These are phyloP conservation scores for Penicillium polonicum DNA, from an alignment of 2,329 filamentous ascomycete genomes.

Conservation along the genomic window DNA sequence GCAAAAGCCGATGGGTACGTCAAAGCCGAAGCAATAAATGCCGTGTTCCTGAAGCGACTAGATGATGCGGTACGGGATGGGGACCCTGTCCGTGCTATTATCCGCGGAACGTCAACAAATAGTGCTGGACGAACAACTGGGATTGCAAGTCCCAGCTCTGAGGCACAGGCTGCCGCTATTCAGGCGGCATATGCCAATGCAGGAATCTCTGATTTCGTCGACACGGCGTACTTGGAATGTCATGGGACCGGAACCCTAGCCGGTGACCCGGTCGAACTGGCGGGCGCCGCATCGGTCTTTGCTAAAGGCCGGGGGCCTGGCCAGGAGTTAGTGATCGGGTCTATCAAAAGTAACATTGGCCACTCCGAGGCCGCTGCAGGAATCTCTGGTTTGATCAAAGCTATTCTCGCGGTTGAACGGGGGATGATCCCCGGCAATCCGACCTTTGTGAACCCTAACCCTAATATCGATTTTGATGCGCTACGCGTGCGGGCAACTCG, in stretches of 20 bases:
- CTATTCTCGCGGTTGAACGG: background rate
- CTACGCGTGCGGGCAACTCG: background rate
- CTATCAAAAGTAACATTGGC: background rate
- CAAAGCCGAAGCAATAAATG: background rate
- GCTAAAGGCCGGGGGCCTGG: background rate
- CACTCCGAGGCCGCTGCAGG: background rate
- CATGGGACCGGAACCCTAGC: background rate
- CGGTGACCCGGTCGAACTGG: background rate
- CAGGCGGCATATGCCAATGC: slow-evolving; percentile 21
- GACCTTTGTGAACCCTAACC: background rate
- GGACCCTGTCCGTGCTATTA: background rate
- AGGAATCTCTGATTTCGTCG: slow-evolving; percentile 15
- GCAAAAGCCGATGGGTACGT: background rate
- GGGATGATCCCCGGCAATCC: background rate
- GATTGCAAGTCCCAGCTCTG: slow-evolving; percentile 40
- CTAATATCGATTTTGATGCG: background rate
- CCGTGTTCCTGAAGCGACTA: background rate
- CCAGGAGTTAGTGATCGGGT: background rate
- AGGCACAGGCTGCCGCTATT: slow-evolving; percentile 30
- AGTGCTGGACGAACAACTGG: slow-evolving; percentile 45
- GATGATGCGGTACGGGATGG: background rate
- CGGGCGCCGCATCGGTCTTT: background rate
- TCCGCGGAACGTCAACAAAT: slow-evolving; percentile 32
- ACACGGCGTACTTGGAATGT: background rate
- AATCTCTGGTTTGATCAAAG: background rate